Evolutionary conservation across 2,329 filamentous ascomycete genomes (phyloP).

Genomic region (Calonectria fujianensis): DNA sequence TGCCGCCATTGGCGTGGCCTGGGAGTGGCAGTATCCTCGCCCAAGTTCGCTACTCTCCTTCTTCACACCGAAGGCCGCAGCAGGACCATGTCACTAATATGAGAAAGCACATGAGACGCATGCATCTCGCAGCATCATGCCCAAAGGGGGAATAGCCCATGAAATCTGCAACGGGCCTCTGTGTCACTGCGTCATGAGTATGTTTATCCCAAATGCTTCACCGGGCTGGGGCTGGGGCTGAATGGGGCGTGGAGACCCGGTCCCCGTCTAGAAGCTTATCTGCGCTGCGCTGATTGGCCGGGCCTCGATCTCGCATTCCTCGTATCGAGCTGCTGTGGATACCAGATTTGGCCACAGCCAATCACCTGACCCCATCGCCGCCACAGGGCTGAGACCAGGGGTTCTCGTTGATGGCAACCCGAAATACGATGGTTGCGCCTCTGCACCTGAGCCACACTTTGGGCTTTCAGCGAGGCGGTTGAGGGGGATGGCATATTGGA

Average conservation of each 20-base stretch:
- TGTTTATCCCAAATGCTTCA: not conserved
- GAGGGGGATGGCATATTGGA: not conserved
- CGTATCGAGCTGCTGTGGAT: conserved; percentile 52
- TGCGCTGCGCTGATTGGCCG: conserved; percentile 42
- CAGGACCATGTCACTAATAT: not conserved
- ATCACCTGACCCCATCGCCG: conserved; percentile 27
- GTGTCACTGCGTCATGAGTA: conserved; percentile 28
- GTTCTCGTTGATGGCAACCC: not conserved
- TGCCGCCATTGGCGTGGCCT: not conserved
- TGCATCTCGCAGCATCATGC: conserved; percentile 13
- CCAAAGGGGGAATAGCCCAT: not conserved
- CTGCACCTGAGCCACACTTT: conserved; percentile 1
- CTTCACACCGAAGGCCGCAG: not conserved
- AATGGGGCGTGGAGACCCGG: conserved; percentile 35
- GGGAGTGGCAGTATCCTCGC: not conserved
- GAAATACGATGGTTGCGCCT: not conserved
- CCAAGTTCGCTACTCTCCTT: not conserved
- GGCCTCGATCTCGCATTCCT: conserved; percentile 54
- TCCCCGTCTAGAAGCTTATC: conserved; percentile 34
- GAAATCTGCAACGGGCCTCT: not conserved
- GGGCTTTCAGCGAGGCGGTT: conserved; percentile 27
- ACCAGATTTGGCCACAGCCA: conserved; percentile 26
- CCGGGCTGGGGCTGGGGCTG: conserved; percentile 2
- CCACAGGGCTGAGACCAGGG: conserved; percentile 39
- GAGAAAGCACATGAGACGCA: not conserved